Evolutionary conservation across 805 yeast species (phyloP), one percentile per base, ranked within the genome.

Genomic region (Diddensiella transvaalensis): DNA sequence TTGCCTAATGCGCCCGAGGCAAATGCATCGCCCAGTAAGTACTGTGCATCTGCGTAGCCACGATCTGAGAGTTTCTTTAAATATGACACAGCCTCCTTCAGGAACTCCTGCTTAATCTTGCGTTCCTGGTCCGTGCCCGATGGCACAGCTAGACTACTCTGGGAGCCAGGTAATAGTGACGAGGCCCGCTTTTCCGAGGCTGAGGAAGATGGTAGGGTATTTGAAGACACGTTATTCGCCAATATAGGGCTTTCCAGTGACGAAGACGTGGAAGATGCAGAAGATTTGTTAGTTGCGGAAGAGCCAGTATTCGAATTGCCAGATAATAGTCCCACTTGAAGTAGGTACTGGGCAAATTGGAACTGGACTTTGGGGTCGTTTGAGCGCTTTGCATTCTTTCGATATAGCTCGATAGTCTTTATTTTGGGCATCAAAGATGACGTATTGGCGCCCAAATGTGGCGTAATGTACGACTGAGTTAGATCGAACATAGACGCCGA

Each of bases 1-100:
- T 85, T 86, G 1, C 90, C 93, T 48, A 89, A 74, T 0, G 87
- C 87, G 2, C 96, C 95, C 1, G 91, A 82, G 10, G 90, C 77
- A 64, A 83, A 83, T 0, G 91, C 89, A 66, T 91, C 98, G n/a
- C 82, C 99, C 24, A 93, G 69, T 22, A 90, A 73, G 61, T 91
- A 93, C 65, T 93, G 98, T 0, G 98, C 95, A 46, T 91, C 96
- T 1, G 83, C 75, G 57, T 82, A 84, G 4, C 96, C 95, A 53
- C 84, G 82, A 49, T 85, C 89, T 17, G 89, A 72, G 39, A 90
- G 74, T 56, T 79, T 79, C 56, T 79, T 82, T 54, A 90, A 73
- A 56, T 85, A 83, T 48, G 72, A 71, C 18, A 77, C 71, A 0
- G 96, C 91, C 62, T 93, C 97, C 58, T 85, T 83, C 35, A 89